Conservation (phyloP, 148 eudicot species). For the Cornus controversa region DNA sequence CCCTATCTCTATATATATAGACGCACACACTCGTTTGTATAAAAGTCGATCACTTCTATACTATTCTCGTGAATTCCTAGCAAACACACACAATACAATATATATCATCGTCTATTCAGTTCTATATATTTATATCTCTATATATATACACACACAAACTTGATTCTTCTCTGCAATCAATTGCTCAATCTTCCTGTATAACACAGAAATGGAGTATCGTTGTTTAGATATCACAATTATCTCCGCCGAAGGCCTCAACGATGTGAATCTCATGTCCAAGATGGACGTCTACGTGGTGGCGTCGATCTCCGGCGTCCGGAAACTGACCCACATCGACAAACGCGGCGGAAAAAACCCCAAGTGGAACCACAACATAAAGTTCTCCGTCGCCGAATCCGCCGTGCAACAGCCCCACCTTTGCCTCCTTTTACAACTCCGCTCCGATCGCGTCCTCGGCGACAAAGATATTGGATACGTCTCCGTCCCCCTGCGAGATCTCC, state of each 20-base stretch:
- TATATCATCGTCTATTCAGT: too few relatives aligned
- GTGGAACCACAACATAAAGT: slow-evolving; percentile 51
- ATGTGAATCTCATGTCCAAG: slow-evolving; percentile 43
- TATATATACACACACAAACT: too few relatives aligned
- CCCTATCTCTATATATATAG: too few relatives aligned
- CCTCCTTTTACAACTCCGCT: slow-evolving; percentile 47
- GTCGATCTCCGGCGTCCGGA: slow-evolving; percentile 42
- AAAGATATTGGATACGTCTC: slow-evolving; percentile 60
- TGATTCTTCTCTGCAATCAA: too few relatives aligned
- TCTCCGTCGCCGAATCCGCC: slow-evolving; percentile 47
- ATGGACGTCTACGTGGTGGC: slow-evolving; percentile 69
- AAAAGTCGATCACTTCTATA: too few relatives aligned
- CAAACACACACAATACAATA: too few relatives aligned
- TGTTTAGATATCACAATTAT: slow-evolving; percentile 51
- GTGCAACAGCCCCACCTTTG: slow-evolving; percentile 36
- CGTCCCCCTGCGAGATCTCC: slow-evolving; percentile 52
- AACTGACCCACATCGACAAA: slow-evolving; percentile 43
- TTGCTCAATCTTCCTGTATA: too few relatives aligned
- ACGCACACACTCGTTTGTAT: too few relatives aligned
- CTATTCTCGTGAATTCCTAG: too few relatives aligned
- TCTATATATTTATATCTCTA: too few relatives aligned
- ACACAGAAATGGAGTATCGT: slow-evolving; percentile 29
- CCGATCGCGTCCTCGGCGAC: slow-evolving; percentile 51
- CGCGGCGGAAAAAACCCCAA: slow-evolving; percentile 49
- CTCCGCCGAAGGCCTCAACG: slow-evolving; percentile 50